Conservation (phyloP, 768 basidiomycete genomes). For the Podaxis sp. region DNA sequence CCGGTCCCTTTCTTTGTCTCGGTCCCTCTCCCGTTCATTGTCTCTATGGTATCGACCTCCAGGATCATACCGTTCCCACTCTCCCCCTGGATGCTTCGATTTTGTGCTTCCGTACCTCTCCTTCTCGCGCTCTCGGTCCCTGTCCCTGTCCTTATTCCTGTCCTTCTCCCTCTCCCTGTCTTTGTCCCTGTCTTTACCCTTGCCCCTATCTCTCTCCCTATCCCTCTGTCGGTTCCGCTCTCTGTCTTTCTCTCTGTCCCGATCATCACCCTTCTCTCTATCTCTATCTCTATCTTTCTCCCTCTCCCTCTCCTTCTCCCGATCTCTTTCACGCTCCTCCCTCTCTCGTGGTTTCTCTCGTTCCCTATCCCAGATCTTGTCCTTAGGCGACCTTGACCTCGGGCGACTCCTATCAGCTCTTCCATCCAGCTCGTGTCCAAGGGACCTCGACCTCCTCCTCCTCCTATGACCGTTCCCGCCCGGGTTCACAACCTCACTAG, state of each 20-base stretch:
- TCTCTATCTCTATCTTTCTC: neutral
- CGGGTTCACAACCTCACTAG: neutral
- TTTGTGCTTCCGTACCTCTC: constrained; percentile 2
- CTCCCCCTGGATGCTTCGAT: neutral
- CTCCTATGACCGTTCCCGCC: neutral
- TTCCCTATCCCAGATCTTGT: neutral
- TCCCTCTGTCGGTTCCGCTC: constrained; percentile 11
- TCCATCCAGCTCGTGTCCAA: neutral
- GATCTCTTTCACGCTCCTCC: neutral
- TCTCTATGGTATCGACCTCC: constrained; percentile 8
- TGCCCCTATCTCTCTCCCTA: constrained; percentile 13
- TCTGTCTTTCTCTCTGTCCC: neutral
- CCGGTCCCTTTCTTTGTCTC: constrained; percentile 19
- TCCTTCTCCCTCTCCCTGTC: constrained; percentile 11
- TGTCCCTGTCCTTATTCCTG: constrained; percentile 15
- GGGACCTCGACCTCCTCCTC: constrained; percentile 10
- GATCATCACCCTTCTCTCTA: neutral
- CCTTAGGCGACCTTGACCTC: neutral
- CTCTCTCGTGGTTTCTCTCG: neutral
- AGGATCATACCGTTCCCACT: constrained; percentile 12
- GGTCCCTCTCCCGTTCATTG: constrained; percentile 17
- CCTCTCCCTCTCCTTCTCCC: neutral
- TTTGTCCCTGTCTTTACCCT: constrained; percentile 5
- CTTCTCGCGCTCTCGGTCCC: neutral
- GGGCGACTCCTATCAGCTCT: neutral